Conservation (phyloP, 106 monocot genomes). For the Dioscorea dumetorum region DNA sequence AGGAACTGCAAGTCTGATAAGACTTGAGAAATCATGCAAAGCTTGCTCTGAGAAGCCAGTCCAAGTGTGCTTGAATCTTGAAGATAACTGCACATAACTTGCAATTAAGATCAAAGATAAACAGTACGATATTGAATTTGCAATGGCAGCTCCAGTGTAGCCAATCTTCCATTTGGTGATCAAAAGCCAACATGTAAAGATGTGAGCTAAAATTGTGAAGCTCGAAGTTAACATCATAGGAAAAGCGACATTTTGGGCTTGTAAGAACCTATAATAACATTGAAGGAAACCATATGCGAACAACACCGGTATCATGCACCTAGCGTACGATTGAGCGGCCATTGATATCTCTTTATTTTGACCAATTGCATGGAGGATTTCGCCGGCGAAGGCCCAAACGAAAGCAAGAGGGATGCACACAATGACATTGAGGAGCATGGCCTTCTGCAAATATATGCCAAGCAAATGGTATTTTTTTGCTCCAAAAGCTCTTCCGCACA, state of each 20-base stretch:
- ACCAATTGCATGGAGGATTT: not conserved
- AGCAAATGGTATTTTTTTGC: not conserved
- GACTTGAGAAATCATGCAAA: not conserved
- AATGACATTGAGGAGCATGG: not conserved
- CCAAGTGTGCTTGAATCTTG: not conserved
- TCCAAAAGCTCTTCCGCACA: not conserved
- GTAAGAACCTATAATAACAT: not conserved
- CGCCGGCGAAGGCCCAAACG: not conserved
- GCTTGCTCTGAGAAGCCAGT: not conserved
- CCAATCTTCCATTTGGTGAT: not conserved
- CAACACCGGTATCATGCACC: not conserved
- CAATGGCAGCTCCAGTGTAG: not conserved
- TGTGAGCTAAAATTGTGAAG: not conserved
- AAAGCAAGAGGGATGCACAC: not conserved
- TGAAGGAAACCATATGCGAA: not conserved
- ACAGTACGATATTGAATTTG: not conserved
- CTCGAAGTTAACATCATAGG: not conserved
- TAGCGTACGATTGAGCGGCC: not conserved
- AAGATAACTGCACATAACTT: not conserved
- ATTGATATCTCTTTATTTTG: not conserved
- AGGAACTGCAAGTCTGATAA: not conserved
- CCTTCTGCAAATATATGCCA: not conserved
- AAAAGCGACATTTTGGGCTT: not conserved
- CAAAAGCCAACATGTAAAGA: not conserved
- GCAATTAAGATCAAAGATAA: not conserved